phyloP scores from a whole-genome alignment of 2,329 filamentous ascomycete species.

The Aureobasidium pullulans region DNA sequence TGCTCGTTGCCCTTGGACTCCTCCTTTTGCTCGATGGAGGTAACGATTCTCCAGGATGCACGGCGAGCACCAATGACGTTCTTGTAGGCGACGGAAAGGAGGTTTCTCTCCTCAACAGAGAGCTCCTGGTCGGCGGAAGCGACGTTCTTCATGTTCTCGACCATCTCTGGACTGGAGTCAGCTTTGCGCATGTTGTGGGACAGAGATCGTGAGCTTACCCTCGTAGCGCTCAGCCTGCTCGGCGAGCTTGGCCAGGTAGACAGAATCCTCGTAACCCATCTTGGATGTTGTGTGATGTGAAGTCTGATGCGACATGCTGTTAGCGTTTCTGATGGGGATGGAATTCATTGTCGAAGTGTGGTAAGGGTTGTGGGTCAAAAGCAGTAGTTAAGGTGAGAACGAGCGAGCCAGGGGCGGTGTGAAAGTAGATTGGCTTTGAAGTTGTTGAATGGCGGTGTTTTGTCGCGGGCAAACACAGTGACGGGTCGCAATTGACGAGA shows the following conservation, averaged over 20 bases:
- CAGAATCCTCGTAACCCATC: constrained; percentile 99
- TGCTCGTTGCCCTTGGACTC: constrained; percentile 95
- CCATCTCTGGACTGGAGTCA: constrained; percentile 66
- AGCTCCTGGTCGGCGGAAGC: constrained; percentile 66
- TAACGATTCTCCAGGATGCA: constrained; percentile 97
- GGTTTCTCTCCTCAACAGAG: constrained; percentile 89
- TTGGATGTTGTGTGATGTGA: constrained; percentile 40
- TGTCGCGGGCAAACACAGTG: constrained; percentile 2
- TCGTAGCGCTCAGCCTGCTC: constrained; percentile 99
- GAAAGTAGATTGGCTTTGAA: not conserved
- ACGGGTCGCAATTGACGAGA: not conserved
- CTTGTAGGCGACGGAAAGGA: constrained; percentile 97
- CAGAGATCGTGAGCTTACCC: constrained; percentile 50
- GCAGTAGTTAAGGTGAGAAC: not conserved
- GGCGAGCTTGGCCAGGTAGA: constrained; percentile 99
- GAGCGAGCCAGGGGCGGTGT: constrained; percentile 3
- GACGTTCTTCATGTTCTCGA: constrained; percentile 99
- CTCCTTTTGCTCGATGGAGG: constrained; percentile 98
- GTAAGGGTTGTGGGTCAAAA: not conserved
- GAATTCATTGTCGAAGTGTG: constrained; percentile 5
- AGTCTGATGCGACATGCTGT: constrained; percentile 14
- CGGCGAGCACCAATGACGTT: constrained; percentile 95
- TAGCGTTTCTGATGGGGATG: not conserved
- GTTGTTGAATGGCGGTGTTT: not conserved
- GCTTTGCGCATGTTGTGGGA: not conserved